Conservation (phyloP, 805 yeast species). For the Ogataea methanolica region DNA sequence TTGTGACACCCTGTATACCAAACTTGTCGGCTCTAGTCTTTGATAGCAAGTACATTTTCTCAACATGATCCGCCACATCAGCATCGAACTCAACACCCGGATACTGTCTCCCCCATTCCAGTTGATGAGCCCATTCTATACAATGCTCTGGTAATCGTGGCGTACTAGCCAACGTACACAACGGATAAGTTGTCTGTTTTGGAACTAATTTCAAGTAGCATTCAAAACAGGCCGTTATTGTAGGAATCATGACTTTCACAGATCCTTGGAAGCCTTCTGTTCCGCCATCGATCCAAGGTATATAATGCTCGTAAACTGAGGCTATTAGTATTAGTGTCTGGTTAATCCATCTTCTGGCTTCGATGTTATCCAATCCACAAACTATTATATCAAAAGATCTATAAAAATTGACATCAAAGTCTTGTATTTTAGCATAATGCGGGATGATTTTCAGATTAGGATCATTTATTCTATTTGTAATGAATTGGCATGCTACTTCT, state of each 20-base stretch:
- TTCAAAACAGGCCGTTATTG: conserved; percentile 85
- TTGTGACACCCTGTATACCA: conserved; percentile 70
- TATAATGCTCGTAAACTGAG: conserved; percentile 41
- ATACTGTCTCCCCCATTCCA: conserved; percentile 62
- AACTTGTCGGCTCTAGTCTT: conserved; percentile 62
- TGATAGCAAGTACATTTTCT: conserved; percentile 62
- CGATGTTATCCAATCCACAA: conserved; percentile 86
- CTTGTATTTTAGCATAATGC: conserved; percentile 61
- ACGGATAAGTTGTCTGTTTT: conserved; percentile 65
- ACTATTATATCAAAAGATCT: conserved; percentile 64
- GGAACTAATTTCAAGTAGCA: conserved; percentile 79
- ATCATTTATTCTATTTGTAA: conserved; percentile 38
- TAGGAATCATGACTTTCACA: conserved; percentile 80
- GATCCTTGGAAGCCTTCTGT: conserved; percentile 95
- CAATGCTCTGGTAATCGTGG: conserved; percentile 96
- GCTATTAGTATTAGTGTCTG: conserved; percentile 61
- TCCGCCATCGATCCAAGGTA: conserved; percentile 88
- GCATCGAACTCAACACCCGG: conserved; percentile 53
- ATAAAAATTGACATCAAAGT: conserved; percentile 59
- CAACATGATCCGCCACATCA: conserved; percentile 54
- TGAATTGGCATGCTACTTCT: conserved; percentile 54
- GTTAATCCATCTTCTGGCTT: conserved; percentile 90
- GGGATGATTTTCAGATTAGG: conserved; percentile 40
- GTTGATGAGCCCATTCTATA: conserved; percentile 79
- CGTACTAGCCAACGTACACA: conserved; percentile 90